These are phyloP conservation scores for Flaveria ramosissima DNA, from an alignment of 129 eudicot genomes.

Conservation along the genomic window DNA sequence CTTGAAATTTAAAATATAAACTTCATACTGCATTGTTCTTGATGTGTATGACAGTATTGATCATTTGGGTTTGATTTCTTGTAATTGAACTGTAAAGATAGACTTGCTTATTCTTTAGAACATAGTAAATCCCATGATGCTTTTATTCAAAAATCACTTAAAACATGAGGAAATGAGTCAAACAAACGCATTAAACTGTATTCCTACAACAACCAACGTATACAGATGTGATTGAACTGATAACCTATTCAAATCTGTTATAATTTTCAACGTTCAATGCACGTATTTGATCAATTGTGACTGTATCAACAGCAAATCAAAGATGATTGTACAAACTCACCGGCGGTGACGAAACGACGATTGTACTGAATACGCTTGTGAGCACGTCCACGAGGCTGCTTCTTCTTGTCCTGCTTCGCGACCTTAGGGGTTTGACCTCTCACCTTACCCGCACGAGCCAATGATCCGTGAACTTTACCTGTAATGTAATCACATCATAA, in stretches of 20 bases:
- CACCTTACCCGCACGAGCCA: slow-evolving; percentile 42
- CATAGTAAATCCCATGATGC: too few species aligned
- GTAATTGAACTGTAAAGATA: not conserved
- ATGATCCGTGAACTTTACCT: slow-evolving; percentile 38
- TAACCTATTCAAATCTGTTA: too few species aligned
- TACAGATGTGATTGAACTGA: too few species aligned
- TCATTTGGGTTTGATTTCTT: slow-evolving; percentile 4
- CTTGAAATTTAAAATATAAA: not conserved
- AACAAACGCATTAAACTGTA: too few species aligned
- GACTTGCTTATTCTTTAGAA: too few species aligned
- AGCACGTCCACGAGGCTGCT: slow-evolving; percentile 39
- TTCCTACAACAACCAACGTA: too few species aligned
- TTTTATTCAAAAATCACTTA: too few species aligned
- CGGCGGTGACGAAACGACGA: slow-evolving; percentile 40
- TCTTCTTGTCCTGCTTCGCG: slow-evolving; percentile 37
- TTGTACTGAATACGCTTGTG: slow-evolving; percentile 35
- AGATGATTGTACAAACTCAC: not conserved
- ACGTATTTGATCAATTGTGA: too few species aligned
- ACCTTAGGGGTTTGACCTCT: slow-evolving; percentile 38
- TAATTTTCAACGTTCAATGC: too few species aligned
- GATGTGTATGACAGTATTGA: slow-evolving; percentile 2
- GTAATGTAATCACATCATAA: not conserved
- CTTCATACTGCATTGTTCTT: too few species aligned
- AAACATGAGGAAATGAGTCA: too few species aligned
- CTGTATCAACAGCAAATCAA: too few species aligned